Conservation (phyloP, 2,329 filamentous ascomycete genomes). For the Magnaporthiopsis rhizophila region DNA sequence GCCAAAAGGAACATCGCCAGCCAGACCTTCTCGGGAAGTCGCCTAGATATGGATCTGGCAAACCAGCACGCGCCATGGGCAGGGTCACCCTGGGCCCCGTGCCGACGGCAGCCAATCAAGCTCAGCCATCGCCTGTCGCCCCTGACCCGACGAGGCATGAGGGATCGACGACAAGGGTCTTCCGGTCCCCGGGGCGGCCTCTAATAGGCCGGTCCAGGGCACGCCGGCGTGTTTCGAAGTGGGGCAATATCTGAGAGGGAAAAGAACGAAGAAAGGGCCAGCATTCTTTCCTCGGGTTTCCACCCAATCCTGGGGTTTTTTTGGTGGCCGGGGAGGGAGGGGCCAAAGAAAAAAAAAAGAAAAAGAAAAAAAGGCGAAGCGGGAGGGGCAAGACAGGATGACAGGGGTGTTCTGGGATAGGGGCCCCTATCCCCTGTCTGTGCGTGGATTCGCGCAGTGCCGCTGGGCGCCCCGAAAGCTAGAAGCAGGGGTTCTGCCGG, state of each 20-base stretch:
- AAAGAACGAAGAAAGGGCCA: neutral
- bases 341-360: conserved; percentile 11
- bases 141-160: conserved; percentile 30
- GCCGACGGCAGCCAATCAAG: conserved; percentile 20
- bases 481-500: neutral
- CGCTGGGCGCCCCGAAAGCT: neutral
- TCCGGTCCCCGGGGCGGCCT: conserved; percentile 6
- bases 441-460: neutral
- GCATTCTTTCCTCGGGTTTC: conserved; percentile 10
- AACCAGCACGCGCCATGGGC: conserved; percentile 5
- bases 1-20: neutral
- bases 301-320: neutral
- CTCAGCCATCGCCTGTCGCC: conserved; percentile 25
- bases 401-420: conserved; percentile 9
- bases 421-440: too few species aligned
- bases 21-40: conserved; percentile 11
- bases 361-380: conserved; percentile 6
- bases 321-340: neutral
- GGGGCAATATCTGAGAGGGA: conserved; percentile 17
- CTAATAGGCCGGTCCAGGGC: conserved; percentile 22
- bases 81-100: conserved; percentile 11
- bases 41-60: conserved; percentile 14
- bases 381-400: conserved; percentile 7
- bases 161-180: conserved; percentile 24
- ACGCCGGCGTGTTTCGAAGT: conserved; percentile 26